Percentiles rank a stretch among this genome's conserved stretches.
Conservation (phyloP, 2,329 filamentous ascomycete genomes). For the Colletotrichum higginsianum region DNA sequence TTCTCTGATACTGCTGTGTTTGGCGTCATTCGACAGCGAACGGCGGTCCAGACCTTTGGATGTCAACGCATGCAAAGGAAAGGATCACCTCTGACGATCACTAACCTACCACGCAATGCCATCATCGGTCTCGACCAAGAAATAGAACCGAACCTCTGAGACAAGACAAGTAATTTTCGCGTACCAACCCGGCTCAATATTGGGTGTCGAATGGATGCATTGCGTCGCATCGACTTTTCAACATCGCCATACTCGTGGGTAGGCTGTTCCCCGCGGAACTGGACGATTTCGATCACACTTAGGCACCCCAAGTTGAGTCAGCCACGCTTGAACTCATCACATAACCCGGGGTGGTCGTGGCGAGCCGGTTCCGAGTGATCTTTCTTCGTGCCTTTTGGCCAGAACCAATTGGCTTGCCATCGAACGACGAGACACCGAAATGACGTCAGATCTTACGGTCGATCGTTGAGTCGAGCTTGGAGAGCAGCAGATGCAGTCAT, state of each 20-base stretch:
- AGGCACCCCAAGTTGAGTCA: too few relatives aligned
- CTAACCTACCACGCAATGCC: not conserved
- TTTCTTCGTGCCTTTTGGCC: not conserved
- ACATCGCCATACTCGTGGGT: not conserved
- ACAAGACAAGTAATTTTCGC: not conserved
- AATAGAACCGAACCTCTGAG: not conserved
- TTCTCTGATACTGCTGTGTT: not conserved
- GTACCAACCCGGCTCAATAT: not conserved
- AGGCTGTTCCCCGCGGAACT: not conserved
- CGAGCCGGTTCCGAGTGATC: not conserved
- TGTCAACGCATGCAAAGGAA: not conserved
- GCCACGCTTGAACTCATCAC: too few relatives aligned
- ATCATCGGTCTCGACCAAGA: not conserved
- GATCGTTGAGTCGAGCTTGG: not conserved
- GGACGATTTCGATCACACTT: not conserved
- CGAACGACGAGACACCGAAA: not conserved
- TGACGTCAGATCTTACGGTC: not conserved
- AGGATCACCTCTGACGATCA: slow-evolving; percentile 3
- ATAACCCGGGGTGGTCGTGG: not conserved
- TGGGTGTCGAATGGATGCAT: not conserved
- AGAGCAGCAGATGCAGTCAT: not conserved
- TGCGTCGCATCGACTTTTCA: not conserved
- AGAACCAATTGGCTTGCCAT: not conserved
- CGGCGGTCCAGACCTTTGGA: not conserved
- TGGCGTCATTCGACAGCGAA: not conserved